Evolutionary conservation across 2,329 filamentous ascomycete species (phyloP), one percentile per base, ranked within the genome.

Genomic region (Ophiocordyceps robertsii): DNA sequence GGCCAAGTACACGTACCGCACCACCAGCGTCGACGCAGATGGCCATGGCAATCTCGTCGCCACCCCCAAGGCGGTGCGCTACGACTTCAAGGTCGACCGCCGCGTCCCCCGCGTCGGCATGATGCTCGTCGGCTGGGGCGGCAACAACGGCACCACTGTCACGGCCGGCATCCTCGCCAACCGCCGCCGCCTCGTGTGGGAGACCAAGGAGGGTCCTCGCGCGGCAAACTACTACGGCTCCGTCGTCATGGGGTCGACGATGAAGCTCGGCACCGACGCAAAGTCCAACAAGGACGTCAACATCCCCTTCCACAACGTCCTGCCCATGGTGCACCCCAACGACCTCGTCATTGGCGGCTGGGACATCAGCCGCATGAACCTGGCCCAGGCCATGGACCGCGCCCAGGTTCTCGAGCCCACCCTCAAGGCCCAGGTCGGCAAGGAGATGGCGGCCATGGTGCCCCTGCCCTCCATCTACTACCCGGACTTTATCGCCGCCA

Each of bases 131-230:
- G 92, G 92, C 50, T 90, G 84, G 80, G 92, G 92, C 66, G 92
- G 92, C 59, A 98, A 98, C 78, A 98, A 98, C 62, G 92, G 92
- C 51, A 87, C 87, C 51, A 98, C 92, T 45, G 87, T 98, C 48
- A 96, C 92, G 46, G 92, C 92, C 48, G 92, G 90, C 63, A 94
- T 98, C 66, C 76, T 98, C 61, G 92, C 90, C 66, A 98, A 98
- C 69, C 84, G 86, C 60, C 84, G 82, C 54, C 75, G 78, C 45
- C 76, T 96, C 45, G 70, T 73, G 47, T 98, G 92, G 92, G 86
- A 95, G 50, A 96, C 92, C 56, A 89, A 90, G 58, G 87, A 95
- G 65, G 89, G 89, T 42, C 69, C 76, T 52, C 86, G 80, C 50
- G 71, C 77, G 50, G 83, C 92, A 66, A 98, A 98, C 70, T 98